Evolutionary conservation across 768 basidiomycete species (phyloP).

Genomic region (Erythrobasidium yunnanense): DNA sequence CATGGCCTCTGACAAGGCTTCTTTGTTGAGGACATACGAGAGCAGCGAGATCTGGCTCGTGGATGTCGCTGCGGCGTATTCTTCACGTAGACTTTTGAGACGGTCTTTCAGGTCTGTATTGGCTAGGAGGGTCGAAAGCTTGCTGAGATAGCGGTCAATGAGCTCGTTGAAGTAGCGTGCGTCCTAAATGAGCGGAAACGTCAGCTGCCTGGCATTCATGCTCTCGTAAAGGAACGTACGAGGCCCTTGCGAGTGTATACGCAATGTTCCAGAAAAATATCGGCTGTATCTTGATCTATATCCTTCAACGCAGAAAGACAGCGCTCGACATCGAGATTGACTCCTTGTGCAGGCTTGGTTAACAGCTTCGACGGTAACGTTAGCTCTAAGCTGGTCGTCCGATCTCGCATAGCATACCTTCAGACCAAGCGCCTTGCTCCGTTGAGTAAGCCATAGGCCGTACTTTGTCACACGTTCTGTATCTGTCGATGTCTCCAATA

Average conservation of each 20-base stretch:
- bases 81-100: background rate
- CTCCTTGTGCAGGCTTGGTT: slow-evolving; percentile 30
- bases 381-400: background rate
- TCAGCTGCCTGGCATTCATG: no score
- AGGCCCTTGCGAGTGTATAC: slow-evolving; percentile 29
- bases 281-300: slow-evolving; percentile 27
- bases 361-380: slow-evolving; percentile 27
- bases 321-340: slow-evolving; percentile 31
- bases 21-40: background rate
- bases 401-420: background rate
- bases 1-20: slow-evolving; percentile 10
- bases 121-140: slow-evolving; percentile 15
- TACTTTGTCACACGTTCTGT: slow-evolving; percentile 22
- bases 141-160: slow-evolving; percentile 30
- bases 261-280: slow-evolving; percentile 29
- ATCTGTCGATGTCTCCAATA: slow-evolving; percentile 28
- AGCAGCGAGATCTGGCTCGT: background rate
- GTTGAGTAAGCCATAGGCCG: slow-evolving; percentile 32
- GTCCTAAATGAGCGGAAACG: no score
- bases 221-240: no score
- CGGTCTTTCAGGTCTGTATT: background rate
- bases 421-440: slow-evolving; percentile 25
- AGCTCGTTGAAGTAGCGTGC: slow-evolving; percentile 30
- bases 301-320: slow-evolving; percentile 28
- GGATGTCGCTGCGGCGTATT: background rate